These are phyloP conservation scores for Talaromyces marneffei DNA, from an alignment of 2,329 filamentous ascomycete species.

Conservation along the genomic window DNA sequence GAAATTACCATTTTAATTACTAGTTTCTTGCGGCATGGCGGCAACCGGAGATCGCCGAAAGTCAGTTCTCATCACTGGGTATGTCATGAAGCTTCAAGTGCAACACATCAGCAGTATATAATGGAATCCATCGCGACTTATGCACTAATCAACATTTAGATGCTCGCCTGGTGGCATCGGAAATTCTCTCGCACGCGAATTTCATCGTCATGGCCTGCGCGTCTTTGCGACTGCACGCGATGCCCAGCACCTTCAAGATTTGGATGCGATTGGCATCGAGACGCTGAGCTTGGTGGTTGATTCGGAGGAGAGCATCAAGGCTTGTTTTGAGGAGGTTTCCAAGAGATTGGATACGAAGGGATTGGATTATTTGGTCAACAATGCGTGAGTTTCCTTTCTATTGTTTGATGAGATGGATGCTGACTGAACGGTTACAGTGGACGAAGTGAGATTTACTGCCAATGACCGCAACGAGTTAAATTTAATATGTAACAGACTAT, in stretches of 20 bases:
- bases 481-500: constrained; percentile 37
- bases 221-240: constrained; percentile 56
- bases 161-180: constrained; percentile 54
- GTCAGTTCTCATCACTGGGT: constrained; percentile 41
- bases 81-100: constrained; percentile 16
- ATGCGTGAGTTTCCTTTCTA: constrained; percentile 39
- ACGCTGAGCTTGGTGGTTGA: constrained; percentile 52
- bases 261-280: constrained; percentile 48
- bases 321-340: constrained; percentile 44
- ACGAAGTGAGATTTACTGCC: constrained; percentile 12
- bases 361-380: constrained; percentile 55
- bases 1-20: neutral
- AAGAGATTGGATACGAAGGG: constrained; percentile 42
- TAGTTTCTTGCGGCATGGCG: constrained; percentile 19
- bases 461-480: neutral
- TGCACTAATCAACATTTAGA: constrained; percentile 20
- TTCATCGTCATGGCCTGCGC: constrained; percentile 47
- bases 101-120: neutral
- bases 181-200: constrained; percentile 53
- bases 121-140: neutral
- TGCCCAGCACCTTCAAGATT: constrained; percentile 44
- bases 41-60: constrained; percentile 27
- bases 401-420: constrained; percentile 11
- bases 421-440: constrained; percentile 15
- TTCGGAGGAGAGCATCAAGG: constrained; percentile 43